Evolutionary conservation across 2,329 filamentous ascomycete genomes (phyloP), one percentile per base, ranked within the genome.

Genomic region (Hymenoscyphus scutula): DNA sequence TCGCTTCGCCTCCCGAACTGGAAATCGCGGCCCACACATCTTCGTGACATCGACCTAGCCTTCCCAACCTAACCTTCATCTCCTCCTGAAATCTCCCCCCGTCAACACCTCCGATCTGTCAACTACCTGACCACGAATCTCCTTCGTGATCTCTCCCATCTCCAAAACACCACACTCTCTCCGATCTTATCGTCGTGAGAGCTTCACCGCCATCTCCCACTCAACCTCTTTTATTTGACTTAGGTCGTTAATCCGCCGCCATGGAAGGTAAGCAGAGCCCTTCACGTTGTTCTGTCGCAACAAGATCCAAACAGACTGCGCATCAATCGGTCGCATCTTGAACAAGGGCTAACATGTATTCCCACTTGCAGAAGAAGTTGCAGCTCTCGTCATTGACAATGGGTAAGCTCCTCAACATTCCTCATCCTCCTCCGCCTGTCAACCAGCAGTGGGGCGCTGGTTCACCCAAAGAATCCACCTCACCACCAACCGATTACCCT

Each of bases 301-400:
- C 55, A 38, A 54, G 59, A n/a, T 25, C 45, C 15, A 56, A 29
- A 17, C 13, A 54, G 59, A 57, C 51, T 58, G 65, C 67, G 66
- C 67, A 68, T 64, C 58, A 29, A 63, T 57, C 53, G 68, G n/a
- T 2, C 62, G 17, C 32, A 55, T 67, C n/a, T 38, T 30, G 65
- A 63, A 56, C 58, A 63, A 51, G 53, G 65, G 65, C 72, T 75
- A 67, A 75, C 58, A 59, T 54, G 29, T 25, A 38, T 68, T 62
- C 19, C 68, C 54, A 60, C 67, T 69, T 82, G 81, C 79, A 98
- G 95, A 99, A 88, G 95, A 99, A 92, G 95, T 99, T 83, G 95
- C 95, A 82, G 95, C 95, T 82, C 93, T 99, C 91, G 95, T 99
- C 83, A 98, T 99, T 85, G 95, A 99, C 93, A 99, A 99, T 98